Evolutionary conservation across 257 asterid genomes (phyloP).

Genomic region (Nicotiana sylvestris): DNA sequence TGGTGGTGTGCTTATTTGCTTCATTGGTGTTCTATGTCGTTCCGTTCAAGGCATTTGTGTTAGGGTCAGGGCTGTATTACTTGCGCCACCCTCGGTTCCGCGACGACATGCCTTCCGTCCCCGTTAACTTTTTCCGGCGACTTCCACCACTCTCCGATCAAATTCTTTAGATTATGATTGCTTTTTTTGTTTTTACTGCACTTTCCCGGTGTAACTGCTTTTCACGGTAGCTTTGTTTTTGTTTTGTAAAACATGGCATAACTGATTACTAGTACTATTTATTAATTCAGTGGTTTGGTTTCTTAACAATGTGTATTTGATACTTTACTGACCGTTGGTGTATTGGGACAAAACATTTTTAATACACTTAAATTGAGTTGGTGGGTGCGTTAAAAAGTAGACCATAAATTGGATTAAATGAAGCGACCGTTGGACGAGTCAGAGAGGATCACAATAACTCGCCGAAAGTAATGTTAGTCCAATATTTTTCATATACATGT

Average conservation of each 20-base stretch:
- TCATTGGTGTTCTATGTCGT: constrained; percentile 62
- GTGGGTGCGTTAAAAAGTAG: background rate
- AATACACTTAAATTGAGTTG: background rate
- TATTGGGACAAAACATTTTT: background rate
- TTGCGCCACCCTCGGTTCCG: constrained; percentile 89
- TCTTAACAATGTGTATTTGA: background rate
- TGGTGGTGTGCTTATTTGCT: constrained; percentile 54
- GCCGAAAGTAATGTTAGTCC: background rate
- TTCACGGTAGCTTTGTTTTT: background rate
- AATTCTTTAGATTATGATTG: constrained; percentile 38
- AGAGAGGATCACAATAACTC: background rate
- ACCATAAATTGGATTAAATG: background rate
- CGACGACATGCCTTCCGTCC: constrained; percentile 77
- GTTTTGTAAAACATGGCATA: background rate
- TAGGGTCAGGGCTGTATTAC: constrained; percentile 65
- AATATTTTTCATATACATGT: no score
- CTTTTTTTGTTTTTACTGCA: background rate
- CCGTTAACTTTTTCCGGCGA: constrained; percentile 73
- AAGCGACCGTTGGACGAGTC: constrained; percentile 3
- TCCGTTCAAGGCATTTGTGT: constrained; percentile 60
- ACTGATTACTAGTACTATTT: background rate
- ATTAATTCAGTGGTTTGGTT: background rate
- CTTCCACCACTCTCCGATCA: constrained; percentile 83
- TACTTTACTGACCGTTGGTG: no score
- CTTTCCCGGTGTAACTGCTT: background rate